phyloP scores from a whole-genome alignment of 805 yeast genomes.

The Kazachstania taianensis region DNA sequence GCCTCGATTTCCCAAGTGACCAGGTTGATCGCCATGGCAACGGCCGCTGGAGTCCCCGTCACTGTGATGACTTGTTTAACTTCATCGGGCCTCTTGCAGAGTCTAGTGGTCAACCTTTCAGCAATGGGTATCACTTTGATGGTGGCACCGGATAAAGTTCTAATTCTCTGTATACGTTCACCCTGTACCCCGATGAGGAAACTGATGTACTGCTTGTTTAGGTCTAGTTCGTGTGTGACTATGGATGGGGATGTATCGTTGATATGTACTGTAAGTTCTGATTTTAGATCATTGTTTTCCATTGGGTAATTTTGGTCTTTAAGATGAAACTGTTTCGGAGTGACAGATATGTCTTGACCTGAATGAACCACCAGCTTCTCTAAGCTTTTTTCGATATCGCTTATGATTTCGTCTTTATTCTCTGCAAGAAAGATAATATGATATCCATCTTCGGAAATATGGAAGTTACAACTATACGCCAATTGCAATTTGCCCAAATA shows the following conservation, averaged over 20 bases:
- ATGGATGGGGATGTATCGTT: neutral
- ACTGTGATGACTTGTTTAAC: slow-evolving; percentile 24
- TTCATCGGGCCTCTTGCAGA: slow-evolving; percentile 10
- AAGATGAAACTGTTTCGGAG: too few relatives aligned
- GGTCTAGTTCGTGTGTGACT: slow-evolving; percentile 6
- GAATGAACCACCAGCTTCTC: too few relatives aligned
- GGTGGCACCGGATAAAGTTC: slow-evolving; percentile 26
- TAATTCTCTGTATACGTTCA: neutral
- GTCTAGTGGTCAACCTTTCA: slow-evolving; percentile 8
- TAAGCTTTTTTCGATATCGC: too few relatives aligned
- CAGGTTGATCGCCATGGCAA: neutral
- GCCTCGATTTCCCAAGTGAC: neutral
- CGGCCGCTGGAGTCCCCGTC: slow-evolving; percentile 18
- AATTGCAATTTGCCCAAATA: too few relatives aligned
- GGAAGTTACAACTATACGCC: too few relatives aligned
- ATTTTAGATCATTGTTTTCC: too few relatives aligned
- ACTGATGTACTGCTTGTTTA: slow-evolving; percentile 6
- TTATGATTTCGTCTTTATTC: too few relatives aligned
- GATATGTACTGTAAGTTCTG: too few relatives aligned
- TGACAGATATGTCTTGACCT: too few relatives aligned
- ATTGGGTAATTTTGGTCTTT: too few relatives aligned
- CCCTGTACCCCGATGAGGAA: slow-evolving; percentile 1
- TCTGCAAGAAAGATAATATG: too few relatives aligned
- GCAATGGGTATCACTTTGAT: slow-evolving; percentile 33
- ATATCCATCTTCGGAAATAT: too few relatives aligned